Evolutionary conservation across 805 yeast species (phyloP).

Genomic region (Metschnikowia gelsemii): DNA sequence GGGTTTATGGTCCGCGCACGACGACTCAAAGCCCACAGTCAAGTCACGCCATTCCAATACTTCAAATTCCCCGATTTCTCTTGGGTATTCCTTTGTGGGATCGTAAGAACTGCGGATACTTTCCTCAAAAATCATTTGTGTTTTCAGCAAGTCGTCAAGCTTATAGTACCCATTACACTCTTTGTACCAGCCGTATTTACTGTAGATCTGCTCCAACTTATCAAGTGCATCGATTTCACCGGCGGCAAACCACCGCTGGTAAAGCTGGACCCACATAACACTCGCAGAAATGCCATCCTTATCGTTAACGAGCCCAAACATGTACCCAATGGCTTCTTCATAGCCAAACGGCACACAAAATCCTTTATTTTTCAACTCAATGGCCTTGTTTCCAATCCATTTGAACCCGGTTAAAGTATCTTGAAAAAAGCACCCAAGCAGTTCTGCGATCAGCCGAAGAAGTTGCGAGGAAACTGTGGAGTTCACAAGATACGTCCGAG

Average conservation of each 20-base stretch:
- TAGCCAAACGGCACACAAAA: slow-evolving; percentile 79
- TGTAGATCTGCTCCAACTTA: slow-evolving; percentile 57
- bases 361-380: slow-evolving; percentile 64
- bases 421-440: slow-evolving; percentile 56
- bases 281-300: slow-evolving; percentile 92
- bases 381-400: slow-evolving; percentile 93
- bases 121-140: slow-evolving; percentile 53
- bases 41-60: slow-evolving; percentile 79
- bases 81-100: slow-evolving; percentile 39
- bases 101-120: slow-evolving; percentile 39
- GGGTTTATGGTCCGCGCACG: slow-evolving; percentile 58
- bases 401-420: slow-evolving; percentile 96
- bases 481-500: slow-evolving; percentile 59
- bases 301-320: slow-evolving; percentile 83
- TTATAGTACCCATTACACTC: slow-evolving; percentile 86
- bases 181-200: slow-evolving; percentile 74
- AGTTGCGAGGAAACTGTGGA: slow-evolving; percentile 93
- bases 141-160: slow-evolving; percentile 52
- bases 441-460: slow-evolving; percentile 63
- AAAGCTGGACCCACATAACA: slow-evolving; percentile 69
- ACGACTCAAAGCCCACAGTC: slow-evolving; percentile 77
- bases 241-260: slow-evolving; percentile 47
- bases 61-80: slow-evolving; percentile 52
- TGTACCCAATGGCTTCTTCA: slow-evolving; percentile 95
- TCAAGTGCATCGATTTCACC: slow-evolving; percentile 43